These are phyloP conservation scores for Aspergillus fischeri DNA, from an alignment of 2,329 filamentous ascomycete species.

Conservation along the genomic window DNA sequence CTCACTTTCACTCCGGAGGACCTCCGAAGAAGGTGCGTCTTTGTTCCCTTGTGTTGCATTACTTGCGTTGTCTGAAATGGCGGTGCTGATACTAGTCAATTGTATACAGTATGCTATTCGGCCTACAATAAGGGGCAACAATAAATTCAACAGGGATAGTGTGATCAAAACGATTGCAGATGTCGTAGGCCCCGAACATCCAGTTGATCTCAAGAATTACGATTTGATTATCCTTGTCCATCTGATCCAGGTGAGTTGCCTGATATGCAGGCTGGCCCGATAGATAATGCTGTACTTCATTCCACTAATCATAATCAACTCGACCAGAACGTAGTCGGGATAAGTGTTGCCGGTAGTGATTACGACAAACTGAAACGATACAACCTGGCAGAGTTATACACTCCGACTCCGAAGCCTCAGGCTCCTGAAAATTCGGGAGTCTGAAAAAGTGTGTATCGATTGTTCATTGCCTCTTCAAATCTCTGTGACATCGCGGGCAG, in stretches of 20 bases:
- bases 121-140: conserved; percentile 58
- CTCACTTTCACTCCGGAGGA: conserved; percentile 55
- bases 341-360: conserved; percentile 58
- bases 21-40: conserved; percentile 50
- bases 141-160: conserved; percentile 52
- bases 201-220: conserved; percentile 58
- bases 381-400: conserved; percentile 60
- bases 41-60: neutral
- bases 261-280: neutral
- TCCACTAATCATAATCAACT: conserved; percentile 12
- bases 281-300: conserved; percentile 6
- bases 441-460: neutral
- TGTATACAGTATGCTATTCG: conserved; percentile 58
- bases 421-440: conserved; percentile 7
- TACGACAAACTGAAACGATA: conserved; percentile 60
- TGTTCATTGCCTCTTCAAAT: neutral
- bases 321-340: conserved; percentile 57
- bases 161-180: conserved; percentile 58
- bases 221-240: conserved; percentile 60
- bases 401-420: conserved; percentile 38
- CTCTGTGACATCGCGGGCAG: neutral
- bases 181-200: conserved; percentile 54
- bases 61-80: neutral
- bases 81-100: neutral
- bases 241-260: conserved; percentile 53